Conservation (phyloP, 495 filamentous ascomycete species). For the Friedmanniomyces simplex region DNA sequence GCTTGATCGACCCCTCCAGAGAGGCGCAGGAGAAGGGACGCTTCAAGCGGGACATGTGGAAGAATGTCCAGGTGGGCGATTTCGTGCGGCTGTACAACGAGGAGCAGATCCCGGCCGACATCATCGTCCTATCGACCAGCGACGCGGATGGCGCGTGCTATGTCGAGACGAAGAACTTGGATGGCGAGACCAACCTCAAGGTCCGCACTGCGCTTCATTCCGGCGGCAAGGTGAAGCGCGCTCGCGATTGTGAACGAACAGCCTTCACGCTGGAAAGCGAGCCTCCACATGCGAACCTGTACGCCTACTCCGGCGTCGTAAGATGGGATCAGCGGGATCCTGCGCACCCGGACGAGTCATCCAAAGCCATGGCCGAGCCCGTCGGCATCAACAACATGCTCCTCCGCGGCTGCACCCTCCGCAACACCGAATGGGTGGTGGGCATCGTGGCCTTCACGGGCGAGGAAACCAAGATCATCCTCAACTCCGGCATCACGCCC, state of each 20-base stretch:
- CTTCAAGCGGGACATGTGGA: slow-evolving; percentile 93
- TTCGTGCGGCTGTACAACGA: slow-evolving; percentile 95
- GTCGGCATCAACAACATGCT: slow-evolving; percentile 91
- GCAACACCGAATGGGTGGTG: slow-evolving; percentile 94
- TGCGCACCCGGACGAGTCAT: slow-evolving; percentile 46
- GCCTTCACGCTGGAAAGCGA: slow-evolving; percentile 88
- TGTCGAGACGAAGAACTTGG: slow-evolving; percentile 94
- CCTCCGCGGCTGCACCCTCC: slow-evolving; percentile 81
- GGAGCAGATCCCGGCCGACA: slow-evolving; percentile 89
- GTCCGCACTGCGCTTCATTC: slow-evolving; percentile 84
- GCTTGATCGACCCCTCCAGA: slow-evolving; percentile 52
- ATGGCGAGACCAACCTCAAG: slow-evolving; percentile 97
- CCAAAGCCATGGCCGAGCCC: slow-evolving; percentile 76
- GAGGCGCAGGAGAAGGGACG: slow-evolving; percentile 51
- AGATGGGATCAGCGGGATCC: slow-evolving; percentile 72
- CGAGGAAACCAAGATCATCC: slow-evolving; percentile 98
- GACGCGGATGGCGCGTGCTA: slow-evolving; percentile 93
- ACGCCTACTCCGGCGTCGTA: slow-evolving; percentile 81
- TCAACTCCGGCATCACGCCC: slow-evolving; percentile 95
- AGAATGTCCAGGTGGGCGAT: slow-evolving; percentile 89
- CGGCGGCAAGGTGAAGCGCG: slow-evolving; percentile 74
- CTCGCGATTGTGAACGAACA: slow-evolving; percentile 78
- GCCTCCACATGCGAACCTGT: slow-evolving; percentile 82
- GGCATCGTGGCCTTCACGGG: slow-evolving; percentile 96
- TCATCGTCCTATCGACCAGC: slow-evolving; percentile 91